These are phyloP conservation scores for Phytophthora gonapodyides DNA, from an alignment of 352 stramenopile species.

Conservation along the genomic window DNA sequence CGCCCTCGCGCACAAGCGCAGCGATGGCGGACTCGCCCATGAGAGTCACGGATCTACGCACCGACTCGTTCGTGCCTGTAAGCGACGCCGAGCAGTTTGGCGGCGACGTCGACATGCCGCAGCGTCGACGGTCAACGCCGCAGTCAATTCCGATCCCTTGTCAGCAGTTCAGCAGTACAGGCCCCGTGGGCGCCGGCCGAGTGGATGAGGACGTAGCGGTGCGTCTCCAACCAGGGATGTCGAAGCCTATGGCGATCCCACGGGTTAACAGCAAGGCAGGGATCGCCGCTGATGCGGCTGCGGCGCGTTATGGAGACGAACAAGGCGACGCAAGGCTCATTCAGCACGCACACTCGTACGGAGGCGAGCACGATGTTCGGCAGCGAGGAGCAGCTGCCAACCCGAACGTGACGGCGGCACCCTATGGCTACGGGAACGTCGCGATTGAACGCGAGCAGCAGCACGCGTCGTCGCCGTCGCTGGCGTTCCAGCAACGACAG, in stretches of 20 bases:
- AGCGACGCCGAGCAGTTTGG: slow-evolving; percentile 36
- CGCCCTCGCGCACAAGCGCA: slow-evolving; percentile 8
- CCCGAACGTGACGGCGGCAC: slow-evolving; percentile 68
- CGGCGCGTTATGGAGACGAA: slow-evolving; percentile 19
- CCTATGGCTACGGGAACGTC: slow-evolving; percentile 82
- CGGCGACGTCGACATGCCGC: slow-evolving; percentile 17
- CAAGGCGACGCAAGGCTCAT: slow-evolving; percentile 37
- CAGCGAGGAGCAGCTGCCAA: slow-evolving; percentile 51
- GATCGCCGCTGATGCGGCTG: slow-evolving; percentile 34
- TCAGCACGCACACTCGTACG: slow-evolving; percentile 76
- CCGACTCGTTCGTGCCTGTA: slow-evolving; percentile 48
- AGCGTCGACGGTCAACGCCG: slow-evolving; percentile 46
- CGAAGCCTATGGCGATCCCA: slow-evolving; percentile 83
- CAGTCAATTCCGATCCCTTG: slow-evolving; percentile 36
- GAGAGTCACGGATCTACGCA: slow-evolving; percentile 23
- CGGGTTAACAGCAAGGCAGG: slow-evolving; percentile 46
- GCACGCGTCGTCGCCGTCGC: slow-evolving; percentile 32
- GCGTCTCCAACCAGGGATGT: slow-evolving; percentile 49
- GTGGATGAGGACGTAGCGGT: slow-evolving; percentile 21
- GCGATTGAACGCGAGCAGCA: slow-evolving; percentile 52
- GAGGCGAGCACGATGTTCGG: slow-evolving; percentile 49
- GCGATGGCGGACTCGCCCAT: slow-evolving; percentile 26
- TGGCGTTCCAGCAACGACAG: slow-evolving; percentile 38
- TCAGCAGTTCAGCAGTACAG: slow-evolving; percentile 31
- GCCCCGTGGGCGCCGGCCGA: slow-evolving; percentile 10